Percentiles rank a stretch among this genome's conserved stretches.
These are phyloP conservation scores for Plasmodium sp. DNA, from an alignment of 169 alveolate genomes.

Conservation along the genomic window DNA sequence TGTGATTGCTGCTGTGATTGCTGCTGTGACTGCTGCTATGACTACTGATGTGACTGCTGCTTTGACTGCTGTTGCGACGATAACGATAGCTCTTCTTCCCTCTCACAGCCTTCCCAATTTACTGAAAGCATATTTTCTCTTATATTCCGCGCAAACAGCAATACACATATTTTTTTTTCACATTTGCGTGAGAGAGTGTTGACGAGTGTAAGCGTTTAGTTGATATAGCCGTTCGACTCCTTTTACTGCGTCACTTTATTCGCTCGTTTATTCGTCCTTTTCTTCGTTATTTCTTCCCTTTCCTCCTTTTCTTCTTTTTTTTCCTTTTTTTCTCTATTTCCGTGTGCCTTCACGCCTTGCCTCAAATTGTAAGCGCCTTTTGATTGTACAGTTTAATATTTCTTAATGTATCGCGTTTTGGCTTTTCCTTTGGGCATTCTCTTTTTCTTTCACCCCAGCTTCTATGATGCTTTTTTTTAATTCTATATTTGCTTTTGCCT, in stretches of 20 bases:
- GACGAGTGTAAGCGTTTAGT: background rate
- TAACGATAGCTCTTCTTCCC: constrained; percentile 2
- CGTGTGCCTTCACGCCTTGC: constrained; percentile 38
- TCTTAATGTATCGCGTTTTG: background rate
- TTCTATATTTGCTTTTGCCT: background rate
- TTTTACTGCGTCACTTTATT: background rate
- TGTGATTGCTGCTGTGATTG: background rate
- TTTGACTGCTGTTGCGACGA: background rate
- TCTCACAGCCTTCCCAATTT: constrained; percentile 20
- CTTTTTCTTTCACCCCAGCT: background rate
- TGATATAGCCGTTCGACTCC: background rate
- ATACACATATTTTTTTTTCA: constrained; percentile 36
- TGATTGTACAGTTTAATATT: constrained; percentile 12
- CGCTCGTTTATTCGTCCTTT: background rate
- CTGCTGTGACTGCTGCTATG: background rate
- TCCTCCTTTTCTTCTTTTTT: background rate
- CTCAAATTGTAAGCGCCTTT: constrained; percentile 4
- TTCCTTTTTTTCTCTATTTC: background rate
- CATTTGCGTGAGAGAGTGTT: background rate
- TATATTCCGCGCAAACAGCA: constrained; percentile 10
- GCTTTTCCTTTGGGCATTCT: background rate
- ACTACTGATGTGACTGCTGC: background rate
- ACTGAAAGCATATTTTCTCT: constrained; percentile 40
- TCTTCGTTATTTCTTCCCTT: background rate
- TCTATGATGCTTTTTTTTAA: background rate